Evolutionary conservation across 768 basidiomycete genomes (phyloP).

Genomic region (Macrolepiota dolichaula): DNA sequence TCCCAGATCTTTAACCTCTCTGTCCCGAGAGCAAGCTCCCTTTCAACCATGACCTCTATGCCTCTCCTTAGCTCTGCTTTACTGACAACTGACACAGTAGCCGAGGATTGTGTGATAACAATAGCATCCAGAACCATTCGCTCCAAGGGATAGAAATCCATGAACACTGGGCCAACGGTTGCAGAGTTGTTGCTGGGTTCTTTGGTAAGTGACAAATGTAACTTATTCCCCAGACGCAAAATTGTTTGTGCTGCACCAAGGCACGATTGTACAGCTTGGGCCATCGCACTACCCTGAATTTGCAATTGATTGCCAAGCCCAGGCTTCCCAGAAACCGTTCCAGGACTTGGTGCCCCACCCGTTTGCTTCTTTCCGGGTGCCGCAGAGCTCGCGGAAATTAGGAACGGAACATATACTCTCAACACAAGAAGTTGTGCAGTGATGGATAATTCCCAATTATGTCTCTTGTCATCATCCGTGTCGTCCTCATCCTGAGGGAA

Average conservation of each 20-base stretch:
- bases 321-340: conserved; percentile 6
- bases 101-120: conserved; percentile 25
- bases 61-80: conserved; percentile 9
- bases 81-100: conserved; percentile 8
- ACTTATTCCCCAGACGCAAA: conserved; percentile 43
- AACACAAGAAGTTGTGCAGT: conserved; percentile 59
- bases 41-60: conserved; percentile 6
- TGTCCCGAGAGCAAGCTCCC: conserved; percentile 5
- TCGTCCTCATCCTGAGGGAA: conserved; percentile 41
- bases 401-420: conserved; percentile 66
- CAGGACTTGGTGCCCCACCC: background rate
- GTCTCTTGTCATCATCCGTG: conserved; percentile 22
- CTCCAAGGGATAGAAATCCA: conserved; percentile 58
- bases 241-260: conserved; percentile 67
- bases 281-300: conserved; percentile 8
- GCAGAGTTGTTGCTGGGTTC: conserved; percentile 11
- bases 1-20: conserved; percentile 8
- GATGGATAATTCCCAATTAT: conserved; percentile 50
- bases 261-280: conserved; percentile 49
- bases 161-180: conserved; percentile 33
- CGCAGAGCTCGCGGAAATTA: conserved; percentile 21
- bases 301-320: conserved; percentile 33
- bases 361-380: conserved; percentile 1
- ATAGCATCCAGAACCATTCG: conserved; percentile 65
- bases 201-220: conserved; percentile 13